phyloP scores from a whole-genome alignment of 1,139 yeast species.

The Protomyces inouyei region DNA sequence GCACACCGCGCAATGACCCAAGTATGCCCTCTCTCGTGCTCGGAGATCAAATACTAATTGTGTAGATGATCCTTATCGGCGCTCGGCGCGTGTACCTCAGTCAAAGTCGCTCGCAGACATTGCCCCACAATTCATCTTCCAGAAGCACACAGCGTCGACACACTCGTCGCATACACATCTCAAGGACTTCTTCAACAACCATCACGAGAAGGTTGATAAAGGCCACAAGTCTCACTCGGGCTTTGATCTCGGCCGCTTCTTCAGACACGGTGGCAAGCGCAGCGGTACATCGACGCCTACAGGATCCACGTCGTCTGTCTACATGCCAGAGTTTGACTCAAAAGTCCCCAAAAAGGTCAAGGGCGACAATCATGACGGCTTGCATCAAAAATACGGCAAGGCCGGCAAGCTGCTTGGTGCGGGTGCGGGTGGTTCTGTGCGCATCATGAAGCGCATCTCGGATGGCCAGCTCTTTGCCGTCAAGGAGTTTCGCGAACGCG shows the following conservation, averaged over 20 bases:
- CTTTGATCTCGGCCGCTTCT: constrained; percentile 22
- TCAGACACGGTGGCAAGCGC: constrained; percentile 11
- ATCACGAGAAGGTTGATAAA: constrained; percentile 14
- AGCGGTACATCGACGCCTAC: constrained; percentile 8
- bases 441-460: constrained; percentile 71
- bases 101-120: constrained; percentile 37
- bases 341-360: constrained; percentile 25
- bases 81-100: constrained; percentile 38
- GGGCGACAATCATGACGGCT: constrained; percentile 39
- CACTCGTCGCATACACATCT: constrained; percentile 25
- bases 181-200: constrained; percentile 19
- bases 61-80: constrained; percentile 39
- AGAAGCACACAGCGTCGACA: constrained; percentile 31
- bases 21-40: neutral
- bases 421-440: constrained; percentile 97
- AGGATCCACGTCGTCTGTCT: constrained; percentile 2
- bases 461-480: constrained; percentile 90
- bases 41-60: no score
- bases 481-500: constrained; percentile 85
- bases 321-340: constrained; percentile 25
- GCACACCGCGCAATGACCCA: constrained; percentile 20
- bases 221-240: constrained; percentile 20
- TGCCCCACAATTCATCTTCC: constrained; percentile 41
- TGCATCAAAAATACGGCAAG: constrained; percentile 80
- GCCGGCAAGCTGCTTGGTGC: constrained; percentile 87